Base-by-base conservation (phyloP, 495 filamentous ascomycete species). In the Xylaria scruposa region DNA sequence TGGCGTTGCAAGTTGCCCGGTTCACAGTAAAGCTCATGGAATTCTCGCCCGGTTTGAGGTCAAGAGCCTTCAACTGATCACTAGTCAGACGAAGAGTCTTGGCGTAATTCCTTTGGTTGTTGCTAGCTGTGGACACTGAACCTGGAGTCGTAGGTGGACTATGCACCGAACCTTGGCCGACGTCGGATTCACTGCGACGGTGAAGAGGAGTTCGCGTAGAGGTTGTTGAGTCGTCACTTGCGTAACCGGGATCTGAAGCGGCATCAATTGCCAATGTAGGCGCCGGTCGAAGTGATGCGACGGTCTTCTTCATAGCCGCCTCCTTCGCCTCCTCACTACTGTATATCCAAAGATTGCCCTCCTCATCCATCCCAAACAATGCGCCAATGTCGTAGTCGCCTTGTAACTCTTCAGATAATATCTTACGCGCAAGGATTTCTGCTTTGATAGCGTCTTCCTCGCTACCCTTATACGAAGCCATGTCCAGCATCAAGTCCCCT, bases 301-400 rank as follows among this genome's bases (percentile, higher is more conserved):
- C 81, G 0, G 81, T 79, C 68, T 79, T 81, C 73, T 88, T 83
- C 81, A 84, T 84, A n/a, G 87, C 87, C 15, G 84, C 86, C 76
- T 94, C 92, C 76, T 98, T 98, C 31, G 97, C 94, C 75, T 98
- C 97, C 78, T 97, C 94, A 73, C 94, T 97, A 79, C 93, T 96
- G 81, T 98, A 99, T 67, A 98, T 98, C 97, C 96, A 98, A 12
- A 99, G 84, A 77, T 99, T 98, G 6, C 96, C 96, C 60, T 95
- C 90, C 75, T 97, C 94, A 77, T 99, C 96, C 31, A 94, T 94
- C 9, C 94, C 95, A 78, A 99, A 97, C 8, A 99, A 86, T 33
- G 96, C 91, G 38, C 95, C 95, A 76, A 99, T 95, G 78, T 99
- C 97, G 78, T 98, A 97, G 74, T 93, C 92, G 19, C 95, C 96